Base-by-base conservation (phyloP, 2,329 filamentous ascomycete genomes). In the Davidsoniella australis region DNA sequence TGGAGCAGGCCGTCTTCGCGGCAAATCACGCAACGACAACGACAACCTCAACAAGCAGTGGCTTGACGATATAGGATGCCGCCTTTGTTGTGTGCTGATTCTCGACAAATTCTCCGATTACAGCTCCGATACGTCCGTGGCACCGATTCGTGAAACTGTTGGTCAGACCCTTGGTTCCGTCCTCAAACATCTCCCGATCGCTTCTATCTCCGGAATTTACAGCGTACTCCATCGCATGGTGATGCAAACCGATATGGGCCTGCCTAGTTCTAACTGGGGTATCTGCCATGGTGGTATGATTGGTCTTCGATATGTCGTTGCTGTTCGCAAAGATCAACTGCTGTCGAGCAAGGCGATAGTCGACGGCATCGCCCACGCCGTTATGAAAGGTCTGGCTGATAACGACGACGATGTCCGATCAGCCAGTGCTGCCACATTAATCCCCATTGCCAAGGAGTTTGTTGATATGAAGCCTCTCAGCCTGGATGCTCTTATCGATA, bases 261-360 rank as follows among this genome's bases (percentile, higher is more conserved):
- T 88, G 20, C 78, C 81, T 20, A 76, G 75, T 29, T 79, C 83
- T 12, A 73, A 87, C 26, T 98, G 91, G 91, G 86, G 94, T 53
- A 84, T 95, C 37, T 94, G 88, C 58, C 93, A 98, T 62, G 91
- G 91, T 56, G 91, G 91, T 54, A 98, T 98, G 91, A 88, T 96
- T 43, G 91, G 91, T 6, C 67, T 98, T 59, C 77, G 89, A 58
- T 98, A 98, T 60, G 77, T 98, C 43, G 91, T 98, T 26, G 91
- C 91, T 7, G 86, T 98, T 36, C 78, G 91, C 45, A 95, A 91
- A 58, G 91, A 96, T 61, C 68, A 98, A 2, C 75, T 98, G 5
- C 74, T 96, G 23, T 75, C 86, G 59, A 83, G 95, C 58, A 75
- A 75, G 23, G 75, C 81, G 45, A 80, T 98, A 63, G 87, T 98